Conservation (phyloP, 2,329 filamentous ascomycete species). For the Pseudogymnoascus sp. region DNA sequence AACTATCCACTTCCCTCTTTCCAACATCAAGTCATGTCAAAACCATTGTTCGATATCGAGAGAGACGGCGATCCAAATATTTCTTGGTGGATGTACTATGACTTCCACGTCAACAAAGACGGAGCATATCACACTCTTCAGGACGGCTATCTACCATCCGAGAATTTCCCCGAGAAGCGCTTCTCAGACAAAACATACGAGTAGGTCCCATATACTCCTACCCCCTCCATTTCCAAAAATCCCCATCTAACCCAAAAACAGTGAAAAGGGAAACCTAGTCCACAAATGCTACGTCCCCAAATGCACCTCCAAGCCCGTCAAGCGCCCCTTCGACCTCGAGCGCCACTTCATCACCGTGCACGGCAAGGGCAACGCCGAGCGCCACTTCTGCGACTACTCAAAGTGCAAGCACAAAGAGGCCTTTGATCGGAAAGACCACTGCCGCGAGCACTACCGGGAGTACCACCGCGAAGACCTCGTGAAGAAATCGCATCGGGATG, state of each 20-base stretch:
- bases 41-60: constrained; percentile 1
- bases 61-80: constrained; percentile 7
- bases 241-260: neutral
- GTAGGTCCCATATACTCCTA: neutral
- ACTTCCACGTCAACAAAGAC: neutral
- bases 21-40: neutral
- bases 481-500: constrained; percentile 12
- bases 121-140: constrained; percentile 8
- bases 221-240: neutral
- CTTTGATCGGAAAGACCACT: constrained; percentile 40
- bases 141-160: neutral
- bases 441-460: constrained; percentile 39
- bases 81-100: constrained; percentile 10
- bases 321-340: constrained; percentile 29
- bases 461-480: constrained; percentile 36
- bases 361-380: constrained; percentile 10
- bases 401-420: constrained; percentile 27
- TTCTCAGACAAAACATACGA: neutral
- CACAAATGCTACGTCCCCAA: constrained; percentile 1
- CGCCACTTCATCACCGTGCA: constrained; percentile 30
- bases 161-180: neutral
- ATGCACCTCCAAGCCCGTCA: constrained; percentile 13
- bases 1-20: neutral
- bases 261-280: neutral
- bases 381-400: constrained; percentile 24